Conservation (phyloP, 2,329 filamentous ascomycete genomes). For the Nemania sp. region DNA sequence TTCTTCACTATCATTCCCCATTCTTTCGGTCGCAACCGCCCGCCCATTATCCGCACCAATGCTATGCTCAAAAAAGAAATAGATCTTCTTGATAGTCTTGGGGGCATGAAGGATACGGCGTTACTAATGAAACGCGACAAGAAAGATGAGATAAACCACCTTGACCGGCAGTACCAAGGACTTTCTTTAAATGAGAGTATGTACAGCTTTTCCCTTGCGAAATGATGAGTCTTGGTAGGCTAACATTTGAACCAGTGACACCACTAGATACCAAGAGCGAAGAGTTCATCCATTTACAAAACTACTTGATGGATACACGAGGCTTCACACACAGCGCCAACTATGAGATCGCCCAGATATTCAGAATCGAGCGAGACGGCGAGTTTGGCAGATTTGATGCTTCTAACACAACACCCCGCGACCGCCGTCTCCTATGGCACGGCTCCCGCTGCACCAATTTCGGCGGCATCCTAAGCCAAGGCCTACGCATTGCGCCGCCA, state of each 20-base stretch:
- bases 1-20: conserved; percentile 87
- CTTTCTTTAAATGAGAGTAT: conserved; percentile 70
- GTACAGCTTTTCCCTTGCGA: neutral
- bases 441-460: conserved; percentile 83
- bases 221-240: too few relatives aligned
- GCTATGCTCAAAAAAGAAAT: conserved; percentile 72
- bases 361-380: conserved; percentile 76
- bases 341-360: conserved; percentile 73
- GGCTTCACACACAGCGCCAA: conserved; percentile 66
- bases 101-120: conserved; percentile 81
- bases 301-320: conserved; percentile 68
- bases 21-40: conserved; percentile 69
- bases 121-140: conserved; percentile 73
- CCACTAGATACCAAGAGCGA: conserved; percentile 58
- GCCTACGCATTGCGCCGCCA: conserved; percentile 84
- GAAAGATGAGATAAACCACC: conserved; percentile 58
- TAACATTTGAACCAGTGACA: conserved; percentile 52
- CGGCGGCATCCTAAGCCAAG: conserved; percentile 84
- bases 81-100: conserved; percentile 77
- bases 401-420: conserved; percentile 55
- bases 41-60: conserved; percentile 65
- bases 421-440: conserved; percentile 84
- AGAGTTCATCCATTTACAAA: conserved; percentile 67
- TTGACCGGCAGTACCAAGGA: conserved; percentile 73
- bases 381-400: conserved; percentile 69